phyloP scores from a whole-genome alignment of 768 basidiomycete genomes.

The Podaxis pistillaris region DNA sequence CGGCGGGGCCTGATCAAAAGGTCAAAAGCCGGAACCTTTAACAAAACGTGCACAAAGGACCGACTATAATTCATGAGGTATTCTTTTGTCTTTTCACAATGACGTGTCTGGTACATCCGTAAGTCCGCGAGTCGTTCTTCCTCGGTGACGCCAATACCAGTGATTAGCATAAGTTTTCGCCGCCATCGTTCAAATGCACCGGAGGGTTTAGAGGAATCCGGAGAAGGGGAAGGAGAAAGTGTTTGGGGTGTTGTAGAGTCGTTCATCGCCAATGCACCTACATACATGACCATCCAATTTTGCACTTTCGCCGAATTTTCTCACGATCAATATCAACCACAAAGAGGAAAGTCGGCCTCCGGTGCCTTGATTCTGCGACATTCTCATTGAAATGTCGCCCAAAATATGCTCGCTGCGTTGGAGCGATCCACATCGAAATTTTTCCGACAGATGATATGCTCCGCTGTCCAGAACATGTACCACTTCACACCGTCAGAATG shows the following conservation, averaged over 20 bases:
- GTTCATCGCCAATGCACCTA: slow-evolving; percentile 23
- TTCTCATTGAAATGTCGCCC: background rate
- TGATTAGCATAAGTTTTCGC: slow-evolving; percentile 42
- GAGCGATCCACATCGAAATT: background rate
- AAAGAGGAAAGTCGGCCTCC: background rate
- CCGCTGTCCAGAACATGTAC: background rate
- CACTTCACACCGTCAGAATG: background rate
- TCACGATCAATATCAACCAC: background rate
- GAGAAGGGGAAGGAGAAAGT: slow-evolving; percentile 19
- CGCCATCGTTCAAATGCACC: slow-evolving; percentile 50
- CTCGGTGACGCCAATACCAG: slow-evolving; percentile 46
- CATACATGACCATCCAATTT: slow-evolving; percentile 6
- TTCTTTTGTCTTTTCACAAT: slow-evolving; percentile 70
- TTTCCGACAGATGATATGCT: slow-evolving; percentile 3
- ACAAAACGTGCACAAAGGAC: slow-evolving; percentile 28
- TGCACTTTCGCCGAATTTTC: slow-evolving; percentile 10
- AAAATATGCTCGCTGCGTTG: background rate
- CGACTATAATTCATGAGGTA: slow-evolving; percentile 69
- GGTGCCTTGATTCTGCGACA: slow-evolving; percentile 1
- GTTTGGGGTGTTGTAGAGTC: slow-evolving; percentile 21
- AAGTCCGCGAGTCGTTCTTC: slow-evolving; percentile 44
- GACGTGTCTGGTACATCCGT: slow-evolving; percentile 30
- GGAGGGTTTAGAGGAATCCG: slow-evolving; percentile 20
- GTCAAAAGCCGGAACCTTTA: background rate
- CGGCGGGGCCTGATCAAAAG: slow-evolving; percentile 62